phyloP scores from a whole-genome alignment of 148 eudicot species.

The Talinum fruticosum region DNA sequence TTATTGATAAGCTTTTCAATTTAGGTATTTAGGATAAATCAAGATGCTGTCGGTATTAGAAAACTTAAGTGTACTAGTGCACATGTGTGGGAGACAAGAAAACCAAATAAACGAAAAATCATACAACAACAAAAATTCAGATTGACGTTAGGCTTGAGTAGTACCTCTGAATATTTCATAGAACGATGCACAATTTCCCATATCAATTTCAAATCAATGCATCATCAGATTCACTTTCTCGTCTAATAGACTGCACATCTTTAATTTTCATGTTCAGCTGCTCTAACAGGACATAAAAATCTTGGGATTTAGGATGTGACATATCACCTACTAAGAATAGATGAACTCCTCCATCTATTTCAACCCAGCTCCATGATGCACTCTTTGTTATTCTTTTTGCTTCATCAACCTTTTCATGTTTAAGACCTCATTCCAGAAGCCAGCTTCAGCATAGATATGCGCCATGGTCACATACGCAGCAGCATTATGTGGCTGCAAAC shows the following conservation, averaged over 20 bases:
- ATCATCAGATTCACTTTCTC: background rate
- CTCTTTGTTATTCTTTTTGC: constrained; percentile 24
- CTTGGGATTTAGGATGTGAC: background rate
- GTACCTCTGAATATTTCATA: constrained; percentile 4
- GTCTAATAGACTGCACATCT: background rate
- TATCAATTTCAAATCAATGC: background rate
- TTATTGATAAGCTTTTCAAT: no score
- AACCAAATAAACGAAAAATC: no score
- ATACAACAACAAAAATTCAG: background rate
- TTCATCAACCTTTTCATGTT: constrained; percentile 31
- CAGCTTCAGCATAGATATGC: constrained; percentile 38
- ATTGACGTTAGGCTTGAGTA: background rate
- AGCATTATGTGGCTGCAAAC: constrained; percentile 30
- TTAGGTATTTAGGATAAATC: no score
- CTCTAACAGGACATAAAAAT: background rate
- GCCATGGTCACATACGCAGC: constrained; percentile 34
- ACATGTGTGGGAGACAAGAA: background rate
- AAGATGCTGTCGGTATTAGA: no score
- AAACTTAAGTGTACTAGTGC: background rate
- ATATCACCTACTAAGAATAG: constrained; percentile 12
- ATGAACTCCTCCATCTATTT: constrained; percentile 17
- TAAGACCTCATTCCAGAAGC: constrained; percentile 35
- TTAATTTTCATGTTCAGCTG: background rate
- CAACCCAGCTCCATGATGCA: constrained; percentile 42
- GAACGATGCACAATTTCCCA: background rate